These are phyloP conservation scores for Besnoitia besnoiti DNA, from an alignment of 169 alveolate genomes.

Conservation along the genomic window DNA sequence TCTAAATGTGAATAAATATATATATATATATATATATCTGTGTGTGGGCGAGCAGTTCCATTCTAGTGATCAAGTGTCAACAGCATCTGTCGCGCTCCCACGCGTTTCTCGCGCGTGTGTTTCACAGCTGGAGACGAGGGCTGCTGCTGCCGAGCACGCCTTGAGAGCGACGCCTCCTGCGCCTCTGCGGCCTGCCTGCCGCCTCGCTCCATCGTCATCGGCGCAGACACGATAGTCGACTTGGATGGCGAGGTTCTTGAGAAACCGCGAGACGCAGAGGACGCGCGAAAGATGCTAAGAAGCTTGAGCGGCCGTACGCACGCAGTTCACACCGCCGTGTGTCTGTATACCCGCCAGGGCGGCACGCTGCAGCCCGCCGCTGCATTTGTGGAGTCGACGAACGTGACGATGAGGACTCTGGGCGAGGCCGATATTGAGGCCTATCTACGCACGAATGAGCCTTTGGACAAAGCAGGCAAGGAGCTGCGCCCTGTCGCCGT, in stretches of 20 bases:
- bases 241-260: conserved; percentile 44
- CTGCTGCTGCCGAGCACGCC: no score
- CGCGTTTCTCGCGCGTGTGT: no score
- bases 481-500: no score
- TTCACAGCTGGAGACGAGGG: no score
- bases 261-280: conserved; percentile 23
- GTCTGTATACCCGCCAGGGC: conserved; percentile 19
- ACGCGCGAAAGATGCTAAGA: conserved; percentile 24
- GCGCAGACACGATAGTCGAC: conserved; percentile 52
- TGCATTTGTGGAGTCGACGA: conserved; percentile 29
- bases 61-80: no score
- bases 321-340: conserved; percentile 55
- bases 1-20: no score
- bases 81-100: no score
- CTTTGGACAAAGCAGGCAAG: conserved; percentile 45
- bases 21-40: no score
- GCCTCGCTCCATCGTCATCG: conserved; percentile 30
- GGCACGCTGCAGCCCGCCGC: conserved; percentile 24
- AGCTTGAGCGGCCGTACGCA: conserved; percentile 34
- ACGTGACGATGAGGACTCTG: conserved; percentile 20
- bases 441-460: conserved; percentile 26
- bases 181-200: conserved; percentile 8
- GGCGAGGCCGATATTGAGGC: conserved; percentile 28
- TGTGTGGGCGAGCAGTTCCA: no score
- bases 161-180: no score